Base-by-base conservation (phyloP, 164 flowering plant species). In the Tetrastigma voinierianum region DNA sequence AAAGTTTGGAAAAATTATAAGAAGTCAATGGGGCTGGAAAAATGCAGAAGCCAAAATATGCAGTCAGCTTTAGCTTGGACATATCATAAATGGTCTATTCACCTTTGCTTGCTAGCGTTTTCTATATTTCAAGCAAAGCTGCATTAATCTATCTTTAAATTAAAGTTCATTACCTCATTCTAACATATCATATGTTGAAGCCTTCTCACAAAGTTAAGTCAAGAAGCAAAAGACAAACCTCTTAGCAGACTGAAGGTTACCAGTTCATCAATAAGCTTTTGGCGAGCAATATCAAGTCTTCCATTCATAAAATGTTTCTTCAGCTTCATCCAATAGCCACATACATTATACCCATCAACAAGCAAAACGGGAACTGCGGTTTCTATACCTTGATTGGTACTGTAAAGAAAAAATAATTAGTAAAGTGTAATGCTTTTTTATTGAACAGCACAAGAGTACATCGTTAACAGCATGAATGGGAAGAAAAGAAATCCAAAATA, bases 331-430 rank as follows among this genome's bases (percentile, higher is more conserved):
- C 99, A 96, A 63, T 92, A 88, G 55, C 99, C 99, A 77, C 98
- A 96, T 11, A 96, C 89, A 79, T 96, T 96, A 65, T 96, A 96
- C 14, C 98, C 99, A 79, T 96, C 99, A 72, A 96, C 99, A 69
- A 96, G 99, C 82, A 96, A 82, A 66, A 96, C 97, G 25, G 97
- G 98, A 11, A 83, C 86, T 17, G 83, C 95, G 64, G 74, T 78
- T 23, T 86, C 93, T 17, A 88, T 1, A 40, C 83, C 91, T 86
- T 88, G 90, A 73, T 88, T 75, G 53, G 94, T 85, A 72, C 97
- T 96, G 87, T 55, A 70, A 64, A 68, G 58, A 23, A 44, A 70
- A 53, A 53, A 49, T 16, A 75, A 57, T 14, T 55, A 70, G 62
- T 43, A 54, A 63, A 51, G 24, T 18, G 40, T 44, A 32, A 61